These are phyloP conservation scores for Elaeis guineensis DNA, from an alignment of 176 grass and related monocot species.

Conservation along the genomic window DNA sequence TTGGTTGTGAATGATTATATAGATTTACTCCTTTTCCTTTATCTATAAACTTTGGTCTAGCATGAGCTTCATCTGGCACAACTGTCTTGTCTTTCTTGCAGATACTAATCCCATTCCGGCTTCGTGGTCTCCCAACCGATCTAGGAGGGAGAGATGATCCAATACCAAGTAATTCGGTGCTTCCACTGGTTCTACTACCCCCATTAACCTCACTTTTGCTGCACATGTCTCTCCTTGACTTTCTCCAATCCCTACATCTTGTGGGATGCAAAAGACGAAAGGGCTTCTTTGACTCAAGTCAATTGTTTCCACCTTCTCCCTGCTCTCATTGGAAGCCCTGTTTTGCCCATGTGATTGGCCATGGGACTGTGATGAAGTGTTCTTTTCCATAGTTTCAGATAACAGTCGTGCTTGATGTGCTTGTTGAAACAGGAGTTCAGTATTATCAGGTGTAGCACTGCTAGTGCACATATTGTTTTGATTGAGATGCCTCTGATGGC, in stretches of 20 bases:
- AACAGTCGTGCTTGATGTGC: constrained; percentile 24
- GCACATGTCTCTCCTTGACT: constrained; percentile 6
- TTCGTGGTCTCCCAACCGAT: constrained; percentile 21
- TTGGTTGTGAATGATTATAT: not conserved
- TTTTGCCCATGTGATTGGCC: not conserved
- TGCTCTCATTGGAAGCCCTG: constrained; percentile 17
- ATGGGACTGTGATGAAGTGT: not conserved
- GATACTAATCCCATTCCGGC: constrained; percentile 19
- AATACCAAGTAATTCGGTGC: constrained; percentile 17
- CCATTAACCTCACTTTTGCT: constrained; percentile 14
- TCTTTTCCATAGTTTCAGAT: constrained; percentile 18
- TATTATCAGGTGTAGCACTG: constrained; percentile 6
- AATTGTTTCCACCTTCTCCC: constrained; percentile 20
- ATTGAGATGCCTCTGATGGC: constrained; percentile 12
- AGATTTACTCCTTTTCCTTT: constrained; percentile 29
- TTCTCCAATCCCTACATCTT: constrained; percentile 11
- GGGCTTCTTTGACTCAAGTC: constrained; percentile 15
- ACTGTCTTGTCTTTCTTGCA: constrained; percentile 35
- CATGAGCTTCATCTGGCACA: constrained; percentile 22
- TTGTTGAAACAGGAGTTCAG: constrained; percentile 22
- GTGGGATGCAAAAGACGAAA: constrained; percentile 2
- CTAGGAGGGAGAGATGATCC: constrained; percentile 25
- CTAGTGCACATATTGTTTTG: constrained; percentile 10
- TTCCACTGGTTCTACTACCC: not conserved
- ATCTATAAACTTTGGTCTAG: constrained; percentile 16